A percentile compares a stretch with the other conserved stretches of the same genome.
These are phyloP conservation scores for Backusella parvicylindrica DNA, from an alignment of 192 early-diverging fungal genomes.

Conservation along the genomic window DNA sequence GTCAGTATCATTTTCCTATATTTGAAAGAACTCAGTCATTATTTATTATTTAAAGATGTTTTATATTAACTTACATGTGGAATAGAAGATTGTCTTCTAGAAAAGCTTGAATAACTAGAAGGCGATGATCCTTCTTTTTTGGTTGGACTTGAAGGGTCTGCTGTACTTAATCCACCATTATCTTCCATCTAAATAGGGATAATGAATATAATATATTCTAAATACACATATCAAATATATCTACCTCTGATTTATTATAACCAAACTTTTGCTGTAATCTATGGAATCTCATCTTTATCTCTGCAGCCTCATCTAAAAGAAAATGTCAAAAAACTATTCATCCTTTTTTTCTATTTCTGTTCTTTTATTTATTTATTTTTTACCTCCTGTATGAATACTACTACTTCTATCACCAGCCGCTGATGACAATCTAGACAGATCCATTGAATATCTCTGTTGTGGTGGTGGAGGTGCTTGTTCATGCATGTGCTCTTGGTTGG, in stretches of 20 bases:
- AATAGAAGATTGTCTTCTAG: background rate
- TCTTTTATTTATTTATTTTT: background rate
- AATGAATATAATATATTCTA: background rate
- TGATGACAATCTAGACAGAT: background rate
- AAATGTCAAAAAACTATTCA: background rate
- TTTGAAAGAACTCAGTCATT: background rate
- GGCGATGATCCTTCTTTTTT: background rate
- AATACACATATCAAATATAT: background rate
- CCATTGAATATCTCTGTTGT: background rate
- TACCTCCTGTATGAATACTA: constrained; percentile 16
- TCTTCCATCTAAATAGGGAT: background rate
- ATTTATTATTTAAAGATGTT: too few species aligned
- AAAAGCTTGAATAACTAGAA: background rate
- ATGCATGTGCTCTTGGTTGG: background rate
- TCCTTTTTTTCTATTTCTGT: background rate
- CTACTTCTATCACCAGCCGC: background rate
- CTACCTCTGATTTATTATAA: constrained; percentile 22
- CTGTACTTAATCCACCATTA: background rate
- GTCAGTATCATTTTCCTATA: constrained; percentile 34
- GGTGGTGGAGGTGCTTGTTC: background rate
- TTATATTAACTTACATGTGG: background rate
- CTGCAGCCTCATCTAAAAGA: constrained; percentile 32
- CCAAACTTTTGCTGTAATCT: constrained; percentile 62
- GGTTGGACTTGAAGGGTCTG: background rate
- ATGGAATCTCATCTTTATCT: constrained; percentile 49